These are phyloP conservation scores for Neurospora cerealis DNA, from an alignment of 495 filamentous ascomycete species.

Conservation along the genomic window DNA sequence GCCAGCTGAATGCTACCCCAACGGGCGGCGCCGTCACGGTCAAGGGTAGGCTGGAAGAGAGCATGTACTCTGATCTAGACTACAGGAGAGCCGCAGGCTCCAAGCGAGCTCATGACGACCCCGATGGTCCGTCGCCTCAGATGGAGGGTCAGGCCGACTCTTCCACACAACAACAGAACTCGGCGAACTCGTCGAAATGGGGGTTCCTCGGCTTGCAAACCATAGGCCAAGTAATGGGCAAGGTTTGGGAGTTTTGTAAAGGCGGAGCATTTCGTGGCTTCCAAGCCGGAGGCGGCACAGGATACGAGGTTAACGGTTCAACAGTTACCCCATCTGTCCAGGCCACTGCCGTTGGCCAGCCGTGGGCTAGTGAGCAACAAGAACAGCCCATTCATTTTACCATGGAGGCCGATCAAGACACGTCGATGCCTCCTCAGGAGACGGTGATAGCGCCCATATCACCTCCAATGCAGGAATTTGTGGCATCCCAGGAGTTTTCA, in stretches of 20 bases:
- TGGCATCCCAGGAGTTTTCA: not conserved
- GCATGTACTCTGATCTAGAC: constrained; percentile 44
- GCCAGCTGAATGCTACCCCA: constrained; percentile 51
- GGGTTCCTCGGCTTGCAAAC: constrained; percentile 33
- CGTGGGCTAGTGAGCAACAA: not conserved
- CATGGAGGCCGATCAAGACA: not conserved
- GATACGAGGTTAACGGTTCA: constrained; percentile 40
- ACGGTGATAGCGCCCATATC: not conserved
- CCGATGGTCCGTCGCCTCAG: constrained; percentile 14
- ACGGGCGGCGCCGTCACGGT: constrained; percentile 38
- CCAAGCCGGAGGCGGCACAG: constrained; percentile 69
- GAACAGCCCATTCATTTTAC: constrained; percentile 1
- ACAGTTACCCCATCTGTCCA: constrained; percentile 14
- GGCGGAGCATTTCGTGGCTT: constrained; percentile 68
- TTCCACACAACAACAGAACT: not conserved
- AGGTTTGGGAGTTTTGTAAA: constrained; percentile 75
- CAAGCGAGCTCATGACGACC: constrained; percentile 18
- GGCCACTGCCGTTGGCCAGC: not conserved
- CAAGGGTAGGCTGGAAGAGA: constrained; percentile 37
- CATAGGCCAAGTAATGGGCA: constrained; percentile 54
- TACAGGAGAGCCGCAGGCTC: constrained; percentile 40
- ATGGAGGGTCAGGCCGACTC: not conserved
- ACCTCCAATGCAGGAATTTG: not conserved
- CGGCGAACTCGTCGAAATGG: constrained; percentile 26
- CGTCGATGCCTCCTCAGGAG: not conserved